phyloP scores from a whole-genome alignment of 2,329 filamentous ascomycete species.

The Chalara sp. region DNA sequence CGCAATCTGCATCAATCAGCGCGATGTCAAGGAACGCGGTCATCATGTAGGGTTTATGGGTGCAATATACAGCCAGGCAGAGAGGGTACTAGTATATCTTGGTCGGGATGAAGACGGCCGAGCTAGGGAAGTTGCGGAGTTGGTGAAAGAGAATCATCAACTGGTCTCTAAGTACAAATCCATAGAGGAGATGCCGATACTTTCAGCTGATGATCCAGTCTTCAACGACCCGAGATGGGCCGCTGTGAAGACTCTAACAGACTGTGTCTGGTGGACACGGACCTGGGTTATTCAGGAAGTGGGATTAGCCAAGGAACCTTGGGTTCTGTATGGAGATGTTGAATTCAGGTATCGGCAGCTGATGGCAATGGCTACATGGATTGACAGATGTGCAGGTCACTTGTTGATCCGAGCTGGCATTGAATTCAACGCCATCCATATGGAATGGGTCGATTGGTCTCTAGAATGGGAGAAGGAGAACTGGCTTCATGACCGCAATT shows the following conservation, averaged over 20 bases:
- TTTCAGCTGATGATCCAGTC: background rate
- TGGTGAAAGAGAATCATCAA: background rate
- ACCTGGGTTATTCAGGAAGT: background rate
- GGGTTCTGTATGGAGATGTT: background rate
- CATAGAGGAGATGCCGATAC: background rate
- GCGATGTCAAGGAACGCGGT: slow-evolving; percentile 1
- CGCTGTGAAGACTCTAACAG: background rate
- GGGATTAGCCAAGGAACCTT: background rate
- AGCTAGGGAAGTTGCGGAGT: background rate
- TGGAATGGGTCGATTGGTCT: background rate
- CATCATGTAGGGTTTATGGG: slow-evolving; percentile 3
- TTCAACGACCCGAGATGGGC: background rate
- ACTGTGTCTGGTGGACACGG: background rate
- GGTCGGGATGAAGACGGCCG: background rate
- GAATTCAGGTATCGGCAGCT: background rate
- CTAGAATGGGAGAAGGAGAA: background rate
- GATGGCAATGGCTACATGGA: background rate
- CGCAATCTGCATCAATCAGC: slow-evolving; percentile 5
- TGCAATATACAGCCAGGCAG: slow-evolving; percentile 2
- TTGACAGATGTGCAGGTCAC: background rate
- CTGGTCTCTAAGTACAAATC: background rate
- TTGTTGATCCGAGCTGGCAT: background rate
- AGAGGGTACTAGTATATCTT: slow-evolving; percentile 1
- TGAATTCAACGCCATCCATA: background rate
- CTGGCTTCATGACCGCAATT: background rate